Percentiles rank a stretch among this genome's conserved stretches.
Conservation (phyloP, 169 alveolate genomes). For the Haemoproteus tartakovskyi region DNA sequence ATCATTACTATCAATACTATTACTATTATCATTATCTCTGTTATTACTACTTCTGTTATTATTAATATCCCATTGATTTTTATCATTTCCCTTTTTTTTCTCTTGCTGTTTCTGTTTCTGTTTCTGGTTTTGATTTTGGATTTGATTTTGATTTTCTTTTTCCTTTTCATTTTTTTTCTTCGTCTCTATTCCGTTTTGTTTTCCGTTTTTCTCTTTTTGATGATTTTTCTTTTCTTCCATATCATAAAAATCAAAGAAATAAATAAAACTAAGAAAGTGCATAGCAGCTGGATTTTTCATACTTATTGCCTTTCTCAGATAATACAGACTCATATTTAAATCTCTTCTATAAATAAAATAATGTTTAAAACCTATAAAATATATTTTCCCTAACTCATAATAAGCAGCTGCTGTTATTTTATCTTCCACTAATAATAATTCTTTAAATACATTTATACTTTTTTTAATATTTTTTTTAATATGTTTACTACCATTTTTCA, state of each 20-base stretch:
- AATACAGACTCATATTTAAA: slow-evolving; percentile 31
- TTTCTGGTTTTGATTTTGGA: too few species aligned
- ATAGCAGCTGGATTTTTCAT: slow-evolving; percentile 55
- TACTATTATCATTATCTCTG: neutral
- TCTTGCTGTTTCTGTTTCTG: neutral
- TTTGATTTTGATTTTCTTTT: too few species aligned
- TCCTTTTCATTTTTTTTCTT: too few species aligned
- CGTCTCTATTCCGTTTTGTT: too few species aligned
- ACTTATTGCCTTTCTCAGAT: slow-evolving; percentile 5
- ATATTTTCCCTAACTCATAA: slow-evolving; percentile 52
- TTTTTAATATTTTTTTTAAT: slow-evolving; percentile 15
- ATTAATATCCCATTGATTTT: too few species aligned
- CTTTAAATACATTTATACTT: slow-evolving; percentile 29
- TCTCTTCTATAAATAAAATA: slow-evolving; percentile 39
- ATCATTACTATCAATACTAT: neutral
- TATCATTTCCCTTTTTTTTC: neutral
- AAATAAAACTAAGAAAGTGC: slow-evolving; percentile 48
- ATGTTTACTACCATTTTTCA: slow-evolving; percentile 43
- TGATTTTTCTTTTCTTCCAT: neutral
- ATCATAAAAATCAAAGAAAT: slow-evolving; percentile 33
- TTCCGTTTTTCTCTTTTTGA: neutral
- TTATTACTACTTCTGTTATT: neutral
- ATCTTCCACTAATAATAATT: slow-evolving; percentile 8
- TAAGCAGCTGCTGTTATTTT: slow-evolving; percentile 27
- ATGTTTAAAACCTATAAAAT: slow-evolving; percentile 27